Base-by-base conservation (phyloP, 139 green algal species). In the Coccomyxa sp. region DNA sequence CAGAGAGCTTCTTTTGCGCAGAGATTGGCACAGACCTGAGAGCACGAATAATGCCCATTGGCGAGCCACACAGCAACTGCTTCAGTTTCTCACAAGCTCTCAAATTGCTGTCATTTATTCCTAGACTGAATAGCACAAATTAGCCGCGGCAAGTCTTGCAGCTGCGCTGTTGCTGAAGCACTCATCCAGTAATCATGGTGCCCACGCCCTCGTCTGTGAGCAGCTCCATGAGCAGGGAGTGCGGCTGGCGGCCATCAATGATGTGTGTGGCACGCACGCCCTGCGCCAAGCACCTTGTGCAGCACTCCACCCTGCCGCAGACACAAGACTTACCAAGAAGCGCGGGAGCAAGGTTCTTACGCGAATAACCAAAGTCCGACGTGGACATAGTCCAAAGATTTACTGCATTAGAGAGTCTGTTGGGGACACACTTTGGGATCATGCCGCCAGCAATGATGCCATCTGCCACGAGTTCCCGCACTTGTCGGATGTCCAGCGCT, bases 161-260 rank as follows among this genome's bases (percentile, higher is more conserved):
- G 38, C 38, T 51, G 38, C 3, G 38, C 38, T 7, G 3, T 51
- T 51, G 38, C 38, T 51, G 38, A 51, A 51, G 38, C 63, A 21
- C 63, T 60, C 60, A 83, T 30, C 94, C 94, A 13, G 92, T 96
- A 82, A 99, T 98, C 97, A 99, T 99, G 57, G 97, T 99, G 82
- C 97, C 97, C n/a, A 95, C 91, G 58, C 96, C 95, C 82, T 98
- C 93, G 79, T 98, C 94, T 14, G 97, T 99, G 1, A 99, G 92
- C 83, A 99, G 90, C 90, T 99, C 97, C 91, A 98, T 95, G 23
- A 99, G 90, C 68, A 99, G 90, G 16, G 93, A 98, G 88, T 99
- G 97, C 68, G 86, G 86, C 81, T 95, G 85, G 30, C 97, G 92
- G 27, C 97, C 97, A 82, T 99, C 97, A 81, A 99, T 99, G 91